Percentiles rank a stretch among this genome's conserved stretches.
phyloP scores from a whole-genome alignment of 2,329 filamentous ascomycete genomes.

The Thielaviopsis populi region DNA sequence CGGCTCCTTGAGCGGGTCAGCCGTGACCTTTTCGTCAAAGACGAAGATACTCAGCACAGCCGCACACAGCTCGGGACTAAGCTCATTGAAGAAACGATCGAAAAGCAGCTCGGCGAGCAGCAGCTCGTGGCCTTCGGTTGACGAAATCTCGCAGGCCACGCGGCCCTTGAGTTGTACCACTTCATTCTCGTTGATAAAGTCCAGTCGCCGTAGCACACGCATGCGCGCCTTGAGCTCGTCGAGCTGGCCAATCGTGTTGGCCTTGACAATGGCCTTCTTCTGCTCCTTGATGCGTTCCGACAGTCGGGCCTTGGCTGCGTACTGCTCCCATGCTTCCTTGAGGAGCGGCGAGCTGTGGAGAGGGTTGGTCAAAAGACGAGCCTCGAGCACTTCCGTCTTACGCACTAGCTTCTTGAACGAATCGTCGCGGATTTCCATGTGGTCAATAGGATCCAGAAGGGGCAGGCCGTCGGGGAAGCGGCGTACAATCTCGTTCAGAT shows the following conservation, averaged over 20 bases:
- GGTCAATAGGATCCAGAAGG: slow-evolving; percentile 80
- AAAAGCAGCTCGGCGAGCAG: slow-evolving; percentile 87
- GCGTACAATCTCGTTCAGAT: slow-evolving; percentile 61
- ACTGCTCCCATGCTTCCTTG: slow-evolving; percentile 73
- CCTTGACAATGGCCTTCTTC: slow-evolving; percentile 74
- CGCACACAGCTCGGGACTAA: slow-evolving; percentile 75
- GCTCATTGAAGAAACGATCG: slow-evolving; percentile 94
- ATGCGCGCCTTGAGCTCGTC: slow-evolving; percentile 95
- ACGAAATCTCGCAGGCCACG: slow-evolving; percentile 94
- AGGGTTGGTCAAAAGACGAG: slow-evolving; percentile 72
- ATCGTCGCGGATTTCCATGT: slow-evolving; percentile 89
- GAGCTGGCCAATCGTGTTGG: slow-evolving; percentile 77
- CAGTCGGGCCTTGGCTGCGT: slow-evolving; percentile 63
- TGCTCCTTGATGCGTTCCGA: slow-evolving; percentile 68
- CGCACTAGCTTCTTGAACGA: slow-evolving; percentile 82
- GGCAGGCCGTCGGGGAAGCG: slow-evolving; percentile 89
- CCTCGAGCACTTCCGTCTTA: slow-evolving; percentile 95
- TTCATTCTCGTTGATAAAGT: slow-evolving; percentile 89
- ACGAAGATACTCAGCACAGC: slow-evolving; percentile 86
- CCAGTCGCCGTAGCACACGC: slow-evolving; percentile 80
- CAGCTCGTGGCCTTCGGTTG: slow-evolving; percentile 76
- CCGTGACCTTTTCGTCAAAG: slow-evolving; percentile 88
- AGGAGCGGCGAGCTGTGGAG: slow-evolving; percentile 81
- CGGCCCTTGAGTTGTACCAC: slow-evolving; percentile 94
- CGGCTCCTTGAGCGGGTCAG: slow-evolving; percentile 64